Conservation (phyloP, 1,284 basidiomycete species). For the Meira miltonrushii region DNA sequence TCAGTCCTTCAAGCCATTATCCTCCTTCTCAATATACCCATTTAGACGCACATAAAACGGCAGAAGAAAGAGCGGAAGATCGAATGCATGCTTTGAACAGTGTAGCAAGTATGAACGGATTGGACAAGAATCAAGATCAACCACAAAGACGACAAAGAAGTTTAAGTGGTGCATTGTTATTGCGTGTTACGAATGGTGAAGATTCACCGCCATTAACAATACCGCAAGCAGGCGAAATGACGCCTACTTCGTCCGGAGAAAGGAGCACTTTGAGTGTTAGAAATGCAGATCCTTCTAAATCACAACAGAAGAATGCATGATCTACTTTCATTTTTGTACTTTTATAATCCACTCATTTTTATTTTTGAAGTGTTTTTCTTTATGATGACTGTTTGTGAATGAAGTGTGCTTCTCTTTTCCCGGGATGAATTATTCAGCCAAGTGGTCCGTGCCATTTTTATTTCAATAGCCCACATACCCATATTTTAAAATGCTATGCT, state of each 20-base stretch:
- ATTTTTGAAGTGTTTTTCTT: no score
- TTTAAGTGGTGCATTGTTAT: not conserved
- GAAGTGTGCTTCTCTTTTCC: no score
- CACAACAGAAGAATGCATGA: no score
- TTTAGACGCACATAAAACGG: constrained; percentile 1
- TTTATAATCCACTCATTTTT: no score
- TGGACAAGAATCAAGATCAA: no score
- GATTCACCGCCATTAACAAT: not conserved
- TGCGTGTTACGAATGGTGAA: not conserved
- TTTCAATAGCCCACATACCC: no score
- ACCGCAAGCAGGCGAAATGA: not conserved
- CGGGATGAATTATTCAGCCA: no score
- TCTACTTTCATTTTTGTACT: no score
- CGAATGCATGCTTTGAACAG: not conserved
- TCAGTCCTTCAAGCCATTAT: not conserved
- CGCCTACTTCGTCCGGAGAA: not conserved
- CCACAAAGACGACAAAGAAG: not conserved
- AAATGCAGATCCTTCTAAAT: not conserved
- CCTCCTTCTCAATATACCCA: constrained; percentile 3
- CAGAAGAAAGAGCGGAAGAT: not conserved
- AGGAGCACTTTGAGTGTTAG: not conserved
- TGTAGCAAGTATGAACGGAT: not conserved
- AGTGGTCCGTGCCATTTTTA: no score
- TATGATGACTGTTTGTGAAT: no score
- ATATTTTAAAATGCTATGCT: no score